Evolutionary conservation across 1,284 basidiomycete species (phyloP), one percentile per base, ranked within the genome.

Genomic region (Grifola frondosa): DNA sequence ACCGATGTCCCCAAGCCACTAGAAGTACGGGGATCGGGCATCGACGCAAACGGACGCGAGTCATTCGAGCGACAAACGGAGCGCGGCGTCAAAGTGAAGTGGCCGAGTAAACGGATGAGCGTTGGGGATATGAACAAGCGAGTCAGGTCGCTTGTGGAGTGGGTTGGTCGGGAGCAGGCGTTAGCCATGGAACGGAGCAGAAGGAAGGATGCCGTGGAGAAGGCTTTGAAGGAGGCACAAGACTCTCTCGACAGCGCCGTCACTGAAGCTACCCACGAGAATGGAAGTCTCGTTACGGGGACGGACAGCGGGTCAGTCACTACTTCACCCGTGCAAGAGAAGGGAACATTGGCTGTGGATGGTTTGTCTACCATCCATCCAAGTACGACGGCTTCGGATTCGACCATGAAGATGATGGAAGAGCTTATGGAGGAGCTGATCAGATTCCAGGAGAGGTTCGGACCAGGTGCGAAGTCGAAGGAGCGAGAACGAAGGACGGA

Each of bases 41-140:
- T 48, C 53, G 69, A 48, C 45, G 55, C 47, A 56, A 66, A 30
- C 42, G 69, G 71, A 50, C 60, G 65, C 49, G 68, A 70, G 49
- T 63, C 63, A n/a, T 46, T 73, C 16, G 83, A 84, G 45, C 69
- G 73, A 51, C 81, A 77, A 7, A 75, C 83, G 53, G 95, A 97
- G 64, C 77, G 91, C 30, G 90, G 93, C 1, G 91, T 94, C 19
- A 90, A 92, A 63, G 88, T 97, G 45, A 89, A 91, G 56, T 99
- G 92, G 84, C 96, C 96, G 0, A 81, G 83, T 50, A 96, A 97
- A 65, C 78, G 96, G 39, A 93, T 88, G 78, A 97, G 94, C 54
- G 84, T 96, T 19, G 87, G 84, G 15, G 96, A 99, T 63, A 97
- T 99, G 92, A 90, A 93, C 64, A 97, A 98, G 70, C 83, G 96